Evolutionary conservation across 2,329 filamentous ascomycete species (phyloP), one percentile per base, ranked within the genome.

Genomic region (Ophiocordyceps camponoti-leonardi): DNA sequence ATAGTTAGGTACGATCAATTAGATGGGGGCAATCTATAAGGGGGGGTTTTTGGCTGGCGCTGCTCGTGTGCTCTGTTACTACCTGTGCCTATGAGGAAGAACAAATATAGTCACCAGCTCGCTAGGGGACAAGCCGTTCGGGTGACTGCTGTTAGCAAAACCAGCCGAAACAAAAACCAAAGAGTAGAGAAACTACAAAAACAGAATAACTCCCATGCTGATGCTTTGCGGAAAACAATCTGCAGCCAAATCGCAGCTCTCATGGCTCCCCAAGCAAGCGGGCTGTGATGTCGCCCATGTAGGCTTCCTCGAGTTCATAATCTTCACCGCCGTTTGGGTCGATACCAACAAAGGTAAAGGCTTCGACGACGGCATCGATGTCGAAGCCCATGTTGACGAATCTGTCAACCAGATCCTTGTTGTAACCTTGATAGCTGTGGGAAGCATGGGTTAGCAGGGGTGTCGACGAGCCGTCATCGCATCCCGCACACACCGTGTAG

Each of bases 311-410:
- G n/a, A 94, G 67, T 54, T 85, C 80, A 59, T 93, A 92, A 58
- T 92, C 83, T 52, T 81, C 69, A 0, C 87, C 87, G 23, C 73
- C 75, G 53, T 82, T 86, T 18, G 76, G 75, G 50, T 90, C 84
- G 52, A 94, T 88, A 6, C 85, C 83, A 8, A 92, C 80, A 49
- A 75, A 83, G 45, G 81, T 72, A 56, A 95, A 94, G 0, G 86
- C 85, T 11, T 82, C 75, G 0, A 95, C 86, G 1, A 96, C 86
- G n/a, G 75, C 72, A 43, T 88, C 83, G 2, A 94, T 74, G 47
- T 86, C 80, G 54, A 96, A 96, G 12, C 90, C 90, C 90, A 96
- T 96, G 54, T 70, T 75, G 16, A 84, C 78, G 54, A 96, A 96
- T 5, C 82, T 75, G 56, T 92, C 79, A 51, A 96, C 77, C 39